Evolutionary conservation across 257 asterid genomes (phyloP), one percentile per base, ranked within the genome.

Genomic region (Petrea volubilis): DNA sequence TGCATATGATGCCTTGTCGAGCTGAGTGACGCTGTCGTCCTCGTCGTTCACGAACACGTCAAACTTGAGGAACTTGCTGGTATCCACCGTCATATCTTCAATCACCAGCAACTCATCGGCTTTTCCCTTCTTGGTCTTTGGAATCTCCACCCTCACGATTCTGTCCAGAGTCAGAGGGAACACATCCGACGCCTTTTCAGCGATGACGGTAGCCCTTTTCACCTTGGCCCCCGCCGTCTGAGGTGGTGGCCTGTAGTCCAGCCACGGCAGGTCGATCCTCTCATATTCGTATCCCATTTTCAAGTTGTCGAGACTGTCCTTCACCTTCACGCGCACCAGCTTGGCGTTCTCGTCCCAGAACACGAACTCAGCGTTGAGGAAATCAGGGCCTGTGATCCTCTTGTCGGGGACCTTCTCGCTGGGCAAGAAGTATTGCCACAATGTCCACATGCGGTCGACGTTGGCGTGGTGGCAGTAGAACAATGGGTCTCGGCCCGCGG

Each of bases 1-100:
- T 1, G 71, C 84, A 46, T 79, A 85, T 67, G 64, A 13, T 47
- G 84, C 75, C 81, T 75, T 75, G 74, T 71, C 76, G 4, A 74
- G 41, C 67, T 66, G 69, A 9, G 9, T 14, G 38, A 46, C 28
- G 10, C 51, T 67, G 17, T 74, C 79, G 7, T 74, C 79, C 50
- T 74, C 79, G 7, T 74, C 74, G 49, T 74, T 74, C 11, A 74
- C 70, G 4, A 74, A 74, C 18, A 74, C 64, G 2, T 67, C 79
- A 7, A 74, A 74, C 64, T 67, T 74, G 10, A 74, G 40, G 34
- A 74, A 74, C 25, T 49, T 66, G 7, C 23, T 49, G 0, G 77
- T 64, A 41, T 80, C 80, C 51, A 76, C 80, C 0, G 59, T 46
- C 18, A 76, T 68, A 17, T 60, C 15, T 18, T 76, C 64, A 13